Percentiles rank a stretch among this genome's conserved stretches.
Evolutionary conservation across 1,284 basidiomycete species (phyloP).

Genomic region (Xerocomus amazonicus): DNA sequence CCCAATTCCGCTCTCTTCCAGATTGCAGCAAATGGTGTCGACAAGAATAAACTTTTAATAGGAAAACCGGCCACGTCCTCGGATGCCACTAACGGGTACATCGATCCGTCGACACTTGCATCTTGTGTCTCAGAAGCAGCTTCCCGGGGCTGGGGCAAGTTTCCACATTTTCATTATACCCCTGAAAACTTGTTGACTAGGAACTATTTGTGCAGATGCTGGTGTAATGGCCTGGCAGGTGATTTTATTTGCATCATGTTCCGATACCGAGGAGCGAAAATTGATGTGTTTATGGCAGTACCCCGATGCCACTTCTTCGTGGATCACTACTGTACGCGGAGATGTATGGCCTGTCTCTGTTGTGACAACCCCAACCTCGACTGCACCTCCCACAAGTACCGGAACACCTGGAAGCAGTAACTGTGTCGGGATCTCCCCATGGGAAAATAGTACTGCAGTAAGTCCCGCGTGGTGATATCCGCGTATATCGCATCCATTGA

Average conservation of each 20-base stretch:
- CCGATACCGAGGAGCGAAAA: constrained; percentile 9
- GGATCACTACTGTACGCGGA: constrained; percentile 27
- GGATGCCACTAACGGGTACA: constrained; percentile 45
- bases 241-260: background rate
- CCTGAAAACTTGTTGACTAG: background rate
- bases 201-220: constrained; percentile 35
- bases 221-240: constrained; percentile 48
- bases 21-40: constrained; percentile 54
- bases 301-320: constrained; percentile 24
- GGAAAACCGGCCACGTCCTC: constrained; percentile 55
- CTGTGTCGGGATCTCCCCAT: constrained; percentile 18
- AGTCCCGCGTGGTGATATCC: background rate
- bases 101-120: constrained; percentile 1
- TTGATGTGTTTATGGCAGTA: constrained; percentile 33
- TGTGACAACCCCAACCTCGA: background rate
- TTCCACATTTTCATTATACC: background rate
- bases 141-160: constrained; percentile 10
- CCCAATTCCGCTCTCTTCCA: constrained; percentile 53
- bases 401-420: constrained; percentile 4
- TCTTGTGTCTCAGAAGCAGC: constrained; percentile 6
- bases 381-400: constrained; percentile 10
- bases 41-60: constrained; percentile 52
- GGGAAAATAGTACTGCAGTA: constrained; percentile 11
- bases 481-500: background rate
- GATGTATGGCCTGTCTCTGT: constrained; percentile 22